A percentile compares a stretch with the other conserved stretches of the same genome.
Conservation (phyloP, 2,329 filamentous ascomycete species). For the Aureobasidium sp. region DNA sequence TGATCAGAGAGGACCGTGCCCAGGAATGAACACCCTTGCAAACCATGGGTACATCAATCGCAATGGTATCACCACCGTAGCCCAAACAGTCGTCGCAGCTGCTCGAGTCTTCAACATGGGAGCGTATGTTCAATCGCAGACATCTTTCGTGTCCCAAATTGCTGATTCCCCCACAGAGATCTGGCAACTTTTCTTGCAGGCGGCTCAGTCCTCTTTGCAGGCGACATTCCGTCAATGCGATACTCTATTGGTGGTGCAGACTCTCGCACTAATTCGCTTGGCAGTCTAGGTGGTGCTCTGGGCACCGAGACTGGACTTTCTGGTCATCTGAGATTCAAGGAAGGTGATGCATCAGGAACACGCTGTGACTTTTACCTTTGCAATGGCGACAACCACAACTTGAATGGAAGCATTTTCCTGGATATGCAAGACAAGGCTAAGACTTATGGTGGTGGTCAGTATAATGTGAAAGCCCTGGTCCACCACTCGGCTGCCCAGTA, state of each 20-base stretch:
- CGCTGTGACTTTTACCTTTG: slow-evolving; percentile 19
- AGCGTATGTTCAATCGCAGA: background rate
- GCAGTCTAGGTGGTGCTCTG: slow-evolving; percentile 15
- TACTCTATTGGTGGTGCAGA: slow-evolving; percentile 19
- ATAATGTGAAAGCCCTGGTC: slow-evolving; percentile 19
- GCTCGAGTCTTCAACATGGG: slow-evolving; percentile 17
- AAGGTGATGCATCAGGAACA: slow-evolving; percentile 19
- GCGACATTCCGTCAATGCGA: slow-evolving; percentile 18
- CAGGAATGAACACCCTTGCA: slow-evolving; percentile 22
- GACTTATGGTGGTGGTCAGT: slow-evolving; percentile 19
- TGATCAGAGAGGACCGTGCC: background rate
- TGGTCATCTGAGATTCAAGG: slow-evolving; percentile 17
- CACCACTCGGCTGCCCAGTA: slow-evolving; percentile 18
- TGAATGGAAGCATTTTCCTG: slow-evolving; percentile 17
- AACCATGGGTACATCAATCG: slow-evolving; percentile 24
- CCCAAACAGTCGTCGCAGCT: slow-evolving; percentile 1
- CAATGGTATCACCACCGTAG: slow-evolving; percentile 14
- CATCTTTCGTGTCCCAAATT: background rate
- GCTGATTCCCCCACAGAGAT: background rate
- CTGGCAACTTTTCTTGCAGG: slow-evolving; percentile 4
- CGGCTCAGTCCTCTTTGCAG: slow-evolving; percentile 17
- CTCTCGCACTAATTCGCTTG: background rate
- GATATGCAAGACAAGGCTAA: slow-evolving; percentile 19
- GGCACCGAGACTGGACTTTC: slow-evolving; percentile 14
- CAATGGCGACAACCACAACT: slow-evolving; percentile 19